phyloP scores from a whole-genome alignment of 1,284 basidiomycete genomes.

The Marasmius fiardii region DNA sequence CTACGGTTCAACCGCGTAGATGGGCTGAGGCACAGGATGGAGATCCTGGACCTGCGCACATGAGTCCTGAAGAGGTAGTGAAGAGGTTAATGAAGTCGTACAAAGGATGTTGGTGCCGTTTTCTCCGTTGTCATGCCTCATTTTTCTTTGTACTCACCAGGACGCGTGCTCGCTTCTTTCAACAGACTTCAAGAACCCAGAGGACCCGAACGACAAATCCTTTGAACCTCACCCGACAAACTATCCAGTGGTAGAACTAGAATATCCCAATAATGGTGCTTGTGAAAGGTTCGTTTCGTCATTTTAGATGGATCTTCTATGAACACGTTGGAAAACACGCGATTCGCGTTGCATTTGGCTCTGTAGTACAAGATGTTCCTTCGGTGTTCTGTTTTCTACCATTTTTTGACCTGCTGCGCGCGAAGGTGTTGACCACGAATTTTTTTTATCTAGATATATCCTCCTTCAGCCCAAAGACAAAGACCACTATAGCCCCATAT shows the following conservation, averaged over 20 bases:
- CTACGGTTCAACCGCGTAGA: conserved; percentile 25
- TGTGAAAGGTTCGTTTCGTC: conserved; percentile 50
- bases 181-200: conserved; percentile 62
- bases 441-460: conserved; percentile 47
- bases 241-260: conserved; percentile 60
- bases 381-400: conserved; percentile 4
- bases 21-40: conserved; percentile 56
- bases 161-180: neutral
- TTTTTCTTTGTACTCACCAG: conserved; percentile 4
- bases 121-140: neutral
- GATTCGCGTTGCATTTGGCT: conserved; percentile 7
- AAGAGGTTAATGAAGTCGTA: conserved; percentile 57
- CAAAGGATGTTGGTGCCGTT: conserved; percentile 52
- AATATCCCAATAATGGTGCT: conserved; percentile 67
- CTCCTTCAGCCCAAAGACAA: conserved; percentile 73
- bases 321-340: neutral
- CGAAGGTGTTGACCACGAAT: neutral
- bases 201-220: conserved; percentile 52
- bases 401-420: conserved; percentile 5
- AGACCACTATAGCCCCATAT: conserved; percentile 77
- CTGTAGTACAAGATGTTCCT: neutral
- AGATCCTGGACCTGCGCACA: conserved; percentile 42
- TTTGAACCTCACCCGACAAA: conserved; percentile 58
- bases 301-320: neutral
- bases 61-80: conserved; percentile 63